Percentiles rank a stretch among this genome's conserved stretches.
Conservation (phyloP, 2,329 filamentous ascomycete genomes). For the Ascochyta rabiei region DNA sequence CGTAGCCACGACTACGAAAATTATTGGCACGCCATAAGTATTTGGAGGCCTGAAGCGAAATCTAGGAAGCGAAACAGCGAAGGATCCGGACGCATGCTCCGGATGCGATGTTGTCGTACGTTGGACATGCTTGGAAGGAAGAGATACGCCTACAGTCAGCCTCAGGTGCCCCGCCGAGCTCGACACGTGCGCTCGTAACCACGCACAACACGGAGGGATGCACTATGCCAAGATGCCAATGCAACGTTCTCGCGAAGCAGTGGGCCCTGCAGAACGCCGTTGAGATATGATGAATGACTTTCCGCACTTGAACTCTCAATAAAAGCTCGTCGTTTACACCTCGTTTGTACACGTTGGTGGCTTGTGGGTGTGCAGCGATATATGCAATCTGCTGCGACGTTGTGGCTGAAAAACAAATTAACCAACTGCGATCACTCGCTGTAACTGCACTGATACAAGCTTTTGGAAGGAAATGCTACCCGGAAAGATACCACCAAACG, state of each 20-base stretch:
- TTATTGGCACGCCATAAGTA: background rate
- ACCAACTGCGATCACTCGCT: background rate
- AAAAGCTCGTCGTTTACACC: background rate
- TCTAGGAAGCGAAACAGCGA: background rate
- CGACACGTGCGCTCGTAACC: conserved; percentile 2
- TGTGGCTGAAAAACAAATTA: background rate
- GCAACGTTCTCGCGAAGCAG: background rate
- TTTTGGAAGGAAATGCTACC: background rate
- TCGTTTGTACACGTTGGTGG: background rate
- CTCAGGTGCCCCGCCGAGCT: conserved; percentile 4
- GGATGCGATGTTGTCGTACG: background rate
- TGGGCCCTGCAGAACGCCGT: too few species aligned
- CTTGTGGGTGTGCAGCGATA: background rate
- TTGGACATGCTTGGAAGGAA: background rate
- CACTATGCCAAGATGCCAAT: background rate
- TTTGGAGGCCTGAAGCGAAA: background rate
- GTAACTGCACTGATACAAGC: background rate
- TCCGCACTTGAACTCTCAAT: too few species aligned
- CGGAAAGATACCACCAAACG: conserved; percentile 6
- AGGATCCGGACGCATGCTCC: background rate
- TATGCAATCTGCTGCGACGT: background rate
- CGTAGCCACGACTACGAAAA: background rate
- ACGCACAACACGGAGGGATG: background rate
- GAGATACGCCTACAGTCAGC: background rate
- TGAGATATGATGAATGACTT: too few species aligned